phyloP scores from a whole-genome alignment of 208 protist species.

The Crithidia brevicula region DNA sequence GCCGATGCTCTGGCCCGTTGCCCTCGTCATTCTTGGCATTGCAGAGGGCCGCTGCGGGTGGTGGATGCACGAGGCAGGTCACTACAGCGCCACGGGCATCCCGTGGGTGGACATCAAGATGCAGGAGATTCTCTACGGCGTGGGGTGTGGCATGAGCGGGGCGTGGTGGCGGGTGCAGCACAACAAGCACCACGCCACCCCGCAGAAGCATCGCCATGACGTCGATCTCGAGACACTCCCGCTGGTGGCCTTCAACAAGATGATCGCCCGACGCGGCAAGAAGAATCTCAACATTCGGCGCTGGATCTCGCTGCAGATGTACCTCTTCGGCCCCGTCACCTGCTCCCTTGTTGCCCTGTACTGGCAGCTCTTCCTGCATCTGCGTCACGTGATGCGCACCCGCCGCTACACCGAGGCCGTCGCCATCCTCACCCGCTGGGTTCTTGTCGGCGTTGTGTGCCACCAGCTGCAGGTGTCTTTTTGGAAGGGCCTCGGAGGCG shows the following conservation, averaged over 20 bases:
- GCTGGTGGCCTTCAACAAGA: slow-evolving; percentile 80
- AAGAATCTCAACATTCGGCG: slow-evolving; percentile 41
- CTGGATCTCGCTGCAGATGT: slow-evolving; percentile 73
- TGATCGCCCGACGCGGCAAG: slow-evolving; percentile 44
- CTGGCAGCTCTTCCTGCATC: slow-evolving; percentile 82
- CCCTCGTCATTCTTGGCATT: slow-evolving; percentile 57
- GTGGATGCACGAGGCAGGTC: slow-evolving; percentile 81
- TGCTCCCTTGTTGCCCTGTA: slow-evolving; percentile 73
- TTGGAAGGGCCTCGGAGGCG: slow-evolving; percentile 42
- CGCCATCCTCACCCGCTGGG: slow-evolving; percentile 50
- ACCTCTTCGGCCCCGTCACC: slow-evolving; percentile 72
- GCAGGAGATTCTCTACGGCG: slow-evolving; percentile 70
- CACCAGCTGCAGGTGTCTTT: slow-evolving; percentile 47
- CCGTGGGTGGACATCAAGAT: slow-evolving; percentile 62
- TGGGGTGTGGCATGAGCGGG: slow-evolving; percentile 78
- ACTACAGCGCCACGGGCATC: slow-evolving; percentile 72
- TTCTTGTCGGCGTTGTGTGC: slow-evolving; percentile 43
- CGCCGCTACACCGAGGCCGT: slow-evolving; percentile 62
- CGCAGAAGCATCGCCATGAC: slow-evolving; percentile 77
- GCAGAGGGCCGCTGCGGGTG: slow-evolving; percentile 80
- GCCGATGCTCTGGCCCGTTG: slow-evolving; percentile 42
- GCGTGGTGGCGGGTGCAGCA: slow-evolving; percentile 80
- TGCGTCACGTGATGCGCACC: slow-evolving; percentile 64
- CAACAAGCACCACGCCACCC: slow-evolving; percentile 81
- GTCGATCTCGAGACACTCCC: slow-evolving; percentile 81